These are phyloP conservation scores for Phlegmacium glaucopus DNA, from an alignment of 768 basidiomycete species.

Conservation along the genomic window DNA sequence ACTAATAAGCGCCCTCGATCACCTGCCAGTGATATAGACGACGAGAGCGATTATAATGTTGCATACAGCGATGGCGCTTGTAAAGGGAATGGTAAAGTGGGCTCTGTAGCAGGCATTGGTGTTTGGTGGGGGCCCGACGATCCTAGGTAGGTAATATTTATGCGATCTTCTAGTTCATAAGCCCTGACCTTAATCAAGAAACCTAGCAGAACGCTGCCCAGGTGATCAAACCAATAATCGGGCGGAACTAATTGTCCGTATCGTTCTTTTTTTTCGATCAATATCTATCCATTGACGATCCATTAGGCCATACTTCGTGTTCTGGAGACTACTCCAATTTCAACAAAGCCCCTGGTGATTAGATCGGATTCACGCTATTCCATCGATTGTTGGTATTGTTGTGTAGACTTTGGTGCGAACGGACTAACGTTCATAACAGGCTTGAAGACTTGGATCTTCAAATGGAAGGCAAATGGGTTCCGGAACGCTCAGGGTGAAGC, in stretches of 20 bases:
- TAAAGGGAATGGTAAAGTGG: slow-evolving; percentile 69
- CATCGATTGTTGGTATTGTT: slow-evolving; percentile 57
- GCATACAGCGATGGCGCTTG: slow-evolving; percentile 92
- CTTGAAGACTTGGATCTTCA: slow-evolving; percentile 60
- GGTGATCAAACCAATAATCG: slow-evolving; percentile 85
- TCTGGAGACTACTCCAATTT: slow-evolving; percentile 66
- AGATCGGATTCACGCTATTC: slow-evolving; percentile 86
- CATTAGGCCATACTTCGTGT: slow-evolving; percentile 78
- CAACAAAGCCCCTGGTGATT: slow-evolving; percentile 59
- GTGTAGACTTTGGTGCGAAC: background rate
- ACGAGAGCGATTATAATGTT: slow-evolving; percentile 36
- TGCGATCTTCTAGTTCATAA: background rate
- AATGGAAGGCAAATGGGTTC: slow-evolving; percentile 62
- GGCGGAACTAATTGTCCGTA: slow-evolving; percentile 79
- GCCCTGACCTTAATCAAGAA: slow-evolving; percentile 41
- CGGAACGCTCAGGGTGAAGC: slow-evolving; percentile 41
- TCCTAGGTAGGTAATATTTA: slow-evolving; percentile 41
- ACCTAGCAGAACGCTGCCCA: slow-evolving; percentile 78
- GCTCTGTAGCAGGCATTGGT: slow-evolving; percentile 76
- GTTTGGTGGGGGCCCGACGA: slow-evolving; percentile 84
- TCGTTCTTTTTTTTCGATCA: background rate
- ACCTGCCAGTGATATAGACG: slow-evolving; percentile 20
- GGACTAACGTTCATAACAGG: slow-evolving; percentile 40
- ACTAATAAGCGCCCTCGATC: slow-evolving; percentile 29
- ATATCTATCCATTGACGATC: background rate